Percentiles rank a stretch among this genome's conserved stretches.
These are phyloP conservation scores for Trichoderma reesei DNA, from an alignment of 495 filamentous ascomycete species.

Conservation along the genomic window DNA sequence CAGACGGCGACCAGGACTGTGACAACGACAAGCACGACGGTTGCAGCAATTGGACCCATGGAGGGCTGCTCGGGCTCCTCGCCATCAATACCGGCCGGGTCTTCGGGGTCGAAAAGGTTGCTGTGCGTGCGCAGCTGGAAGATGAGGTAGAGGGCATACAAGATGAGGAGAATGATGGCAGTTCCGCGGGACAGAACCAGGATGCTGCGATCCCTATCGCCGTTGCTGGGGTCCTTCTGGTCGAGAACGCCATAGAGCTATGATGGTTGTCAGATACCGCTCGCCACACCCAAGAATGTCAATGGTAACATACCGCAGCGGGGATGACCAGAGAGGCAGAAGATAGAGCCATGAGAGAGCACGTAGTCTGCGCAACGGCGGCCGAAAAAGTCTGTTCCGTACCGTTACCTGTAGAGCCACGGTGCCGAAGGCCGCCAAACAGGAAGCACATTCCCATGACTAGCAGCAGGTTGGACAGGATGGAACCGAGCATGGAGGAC, in stretches of 20 bases:
- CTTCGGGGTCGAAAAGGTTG: slow-evolving; percentile 64
- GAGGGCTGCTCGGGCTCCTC: slow-evolving; percentile 39
- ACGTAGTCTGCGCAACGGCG: slow-evolving; percentile 90
- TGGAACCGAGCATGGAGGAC: slow-evolving; percentile 94
- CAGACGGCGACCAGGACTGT: slow-evolving; percentile 83
- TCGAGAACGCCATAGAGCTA: slow-evolving; percentile 39
- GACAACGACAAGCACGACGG: slow-evolving; percentile 57
- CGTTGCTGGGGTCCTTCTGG: slow-evolving; percentile 17
- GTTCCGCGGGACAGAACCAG: slow-evolving; percentile 83
- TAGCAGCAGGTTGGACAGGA: slow-evolving; percentile 89
- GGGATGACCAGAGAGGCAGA: slow-evolving; percentile 90
- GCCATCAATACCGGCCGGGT: slow-evolving; percentile 23
- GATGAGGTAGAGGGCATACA: slow-evolving; percentile 83
- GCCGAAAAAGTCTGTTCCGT: slow-evolving; percentile 69
- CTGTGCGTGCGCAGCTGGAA: slow-evolving; percentile 85
- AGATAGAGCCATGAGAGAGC: slow-evolving; percentile 88
- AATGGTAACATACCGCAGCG: slow-evolving; percentile 55
- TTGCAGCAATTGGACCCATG: slow-evolving; percentile 63
- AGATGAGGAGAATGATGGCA: slow-evolving; percentile 73
- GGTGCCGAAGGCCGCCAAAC: slow-evolving; percentile 62
- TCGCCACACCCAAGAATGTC: neutral
- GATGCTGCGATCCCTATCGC: slow-evolving; percentile 51
- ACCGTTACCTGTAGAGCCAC: slow-evolving; percentile 29
- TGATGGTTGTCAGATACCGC: neutral
- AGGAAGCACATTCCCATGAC: slow-evolving; percentile 97